Evolutionary conservation across 805 yeast genomes (phyloP), one percentile per base, ranked within the genome.

Genomic region (Cyberlindnera meyerae): DNA sequence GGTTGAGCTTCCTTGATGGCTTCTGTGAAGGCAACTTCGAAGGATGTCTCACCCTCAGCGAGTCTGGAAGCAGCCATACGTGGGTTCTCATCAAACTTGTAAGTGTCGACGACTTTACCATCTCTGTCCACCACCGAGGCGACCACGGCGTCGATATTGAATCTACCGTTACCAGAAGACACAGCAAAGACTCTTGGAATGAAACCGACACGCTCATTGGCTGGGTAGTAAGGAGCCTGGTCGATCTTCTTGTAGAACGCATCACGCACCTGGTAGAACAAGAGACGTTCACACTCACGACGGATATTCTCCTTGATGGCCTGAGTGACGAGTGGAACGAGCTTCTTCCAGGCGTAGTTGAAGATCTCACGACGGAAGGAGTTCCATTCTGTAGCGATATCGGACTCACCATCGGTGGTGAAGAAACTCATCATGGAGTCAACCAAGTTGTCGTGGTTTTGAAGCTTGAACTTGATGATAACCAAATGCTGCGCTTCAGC

Each of bases 161-260:
- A 75, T 44, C 77, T 81, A 54, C 96, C 97, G 60, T 81, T 81
- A 50, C 98, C 98, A 49, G 83, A 78, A 0, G 95, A 75, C 21
- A 93, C 52, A 0, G 96, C 78, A 45, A 93, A 65, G 0, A 87
- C 90, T 44, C 83, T 79, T 15, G 98, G 96, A 36, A 78, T 70
- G 5, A 95, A 83, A 30, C 97, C 96, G 40, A 74, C 70, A 29
- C 77, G 84, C 47, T 71, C 81, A 5, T 84, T 82, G n/a, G 39
- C 40, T 6, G 97, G 96, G 48, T 83, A 79, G 60, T 67, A 89
- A 22, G 99, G 97, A 2, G 97, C 96, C 65, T 89, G 97, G 57
- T 90, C 93, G 24, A 93, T 70, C 51, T 79, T 82, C 16, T 73
- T 69, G 57, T 76, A 66, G 52, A 90, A 82, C 20, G 73, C 66